These are phyloP conservation scores for Ogataea methanolica DNA, from an alignment of 805 yeast genomes.

Conservation along the genomic window DNA sequence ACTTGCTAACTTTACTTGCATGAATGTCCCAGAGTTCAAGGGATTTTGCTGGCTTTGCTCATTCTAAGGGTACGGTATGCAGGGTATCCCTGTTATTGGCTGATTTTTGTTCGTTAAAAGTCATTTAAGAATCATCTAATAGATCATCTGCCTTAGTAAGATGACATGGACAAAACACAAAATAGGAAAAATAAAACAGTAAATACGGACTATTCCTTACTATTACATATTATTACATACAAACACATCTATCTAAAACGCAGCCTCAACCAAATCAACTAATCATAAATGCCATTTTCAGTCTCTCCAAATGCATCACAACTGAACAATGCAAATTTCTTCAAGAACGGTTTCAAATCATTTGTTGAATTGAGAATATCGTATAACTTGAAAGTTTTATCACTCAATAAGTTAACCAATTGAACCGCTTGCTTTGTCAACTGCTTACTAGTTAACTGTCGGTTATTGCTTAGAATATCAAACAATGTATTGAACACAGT, in stretches of 20 bases:
- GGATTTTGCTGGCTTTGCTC: no score
- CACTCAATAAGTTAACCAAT: conserved; percentile 61
- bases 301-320: conserved; percentile 19
- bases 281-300: conserved; percentile 38
- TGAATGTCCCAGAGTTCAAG: no score
- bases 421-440: conserved; percentile 54
- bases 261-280: background rate
- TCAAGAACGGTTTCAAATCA: conserved; percentile 38
- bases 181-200: no score
- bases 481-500: conserved; percentile 63
- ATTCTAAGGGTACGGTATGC: no score
- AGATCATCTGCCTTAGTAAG: background rate
- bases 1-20: no score
- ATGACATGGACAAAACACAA: background rate
- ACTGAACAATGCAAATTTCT: conserved; percentile 54
- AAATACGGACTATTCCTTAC: background rate
- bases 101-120: no score
- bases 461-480: conserved; percentile 45
- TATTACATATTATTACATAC: no score
- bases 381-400: conserved; percentile 59
- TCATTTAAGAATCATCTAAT: no score
- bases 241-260: background rate
- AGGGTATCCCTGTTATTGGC: no score
- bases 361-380: conserved; percentile 56
- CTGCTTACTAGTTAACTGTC: conserved; percentile 29